Evolutionary conservation across 1,139 yeast genomes (phyloP), one percentile per base, ranked within the genome.

Genomic region (Pichia sp.): DNA sequence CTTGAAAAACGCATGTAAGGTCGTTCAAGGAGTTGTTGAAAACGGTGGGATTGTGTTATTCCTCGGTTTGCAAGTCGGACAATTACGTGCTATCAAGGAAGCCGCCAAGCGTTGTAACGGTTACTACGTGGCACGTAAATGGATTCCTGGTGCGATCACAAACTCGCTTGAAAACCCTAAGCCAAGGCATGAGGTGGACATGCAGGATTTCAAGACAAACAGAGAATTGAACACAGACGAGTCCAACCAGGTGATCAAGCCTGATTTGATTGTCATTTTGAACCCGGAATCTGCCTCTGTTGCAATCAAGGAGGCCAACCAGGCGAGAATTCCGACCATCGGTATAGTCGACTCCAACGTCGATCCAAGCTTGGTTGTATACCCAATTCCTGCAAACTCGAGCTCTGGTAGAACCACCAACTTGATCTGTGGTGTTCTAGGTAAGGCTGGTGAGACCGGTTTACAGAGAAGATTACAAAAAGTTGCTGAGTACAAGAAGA

Each of bases 91-190:
- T 1, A 80, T 93, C 51, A 86, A 85, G 65, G 82, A 79, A 59
- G 96, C 97, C 6, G 96, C 98, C 4, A 73, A 76, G 54, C 80
- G 96, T 64, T 76, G 85, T 53, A 77, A 81, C 57, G 97, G 96
- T 11, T 90, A 83, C 72, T 90, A 87, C 66, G 93, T 93, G 34
- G 80, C 88, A 43, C 80, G 82, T 52, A 82, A 93, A 68, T 93
- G 99, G 99, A 82, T 89, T 56, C 97, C 98, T 2, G 99, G 99
- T 61, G 87, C 96, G 30, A 78, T 93, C 62, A 90, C 98, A 50
- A 93, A 93, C 72, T 84, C 90, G 55, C 76, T 84, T 42, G 88
- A 85, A 68, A 86, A 89, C 43, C 82, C 93, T 13, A 81, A 82
- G 80, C 79, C 74, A 45, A 75, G 84, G 61, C 78, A 77, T 57